Conservation (phyloP, 345 rosid genomes). For the Moringa oleifera region DNA sequence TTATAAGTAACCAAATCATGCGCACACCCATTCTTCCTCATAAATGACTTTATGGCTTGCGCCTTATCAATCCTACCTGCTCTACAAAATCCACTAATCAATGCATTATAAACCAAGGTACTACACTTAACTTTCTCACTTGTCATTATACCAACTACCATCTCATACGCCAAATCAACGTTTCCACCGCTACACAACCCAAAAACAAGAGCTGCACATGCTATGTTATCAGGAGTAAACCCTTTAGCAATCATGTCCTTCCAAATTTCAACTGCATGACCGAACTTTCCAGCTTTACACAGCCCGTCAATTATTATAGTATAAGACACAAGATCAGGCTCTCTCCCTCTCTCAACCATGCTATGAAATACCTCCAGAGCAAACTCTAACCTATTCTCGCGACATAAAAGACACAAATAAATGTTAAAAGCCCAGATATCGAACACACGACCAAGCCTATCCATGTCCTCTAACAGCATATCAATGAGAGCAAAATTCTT, state of each 20-base stretch:
- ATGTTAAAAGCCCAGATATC: constrained; percentile 83
- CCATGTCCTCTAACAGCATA: constrained; percentile 62
- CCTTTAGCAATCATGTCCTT: constrained; percentile 58
- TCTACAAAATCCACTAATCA: constrained; percentile 81
- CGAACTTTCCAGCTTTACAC: constrained; percentile 50
- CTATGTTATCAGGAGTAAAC: constrained; percentile 53
- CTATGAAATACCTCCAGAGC: constrained; percentile 58
- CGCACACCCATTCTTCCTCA: constrained; percentile 58
- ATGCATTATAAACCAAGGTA: constrained; percentile 58
- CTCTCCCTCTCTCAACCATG: constrained; percentile 57
- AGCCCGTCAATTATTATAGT: constrained; percentile 68
- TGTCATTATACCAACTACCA: constrained; percentile 60
- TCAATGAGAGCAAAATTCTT: constrained; percentile 55
- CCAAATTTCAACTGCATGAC: constrained; percentile 61
- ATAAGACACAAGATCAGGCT: constrained; percentile 81
- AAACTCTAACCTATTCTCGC: constrained; percentile 37
- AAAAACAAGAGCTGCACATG: constrained; percentile 54
- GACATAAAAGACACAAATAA: constrained; percentile 67
- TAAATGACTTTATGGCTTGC: constrained; percentile 55
- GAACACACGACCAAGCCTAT: constrained; percentile 48
- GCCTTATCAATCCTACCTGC: constrained; percentile 77
- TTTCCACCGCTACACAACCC: constrained; percentile 68
- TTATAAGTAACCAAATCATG: constrained; percentile 85
- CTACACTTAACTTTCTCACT: constrained; percentile 47
- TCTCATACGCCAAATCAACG: constrained; percentile 87